phyloP scores from a whole-genome alignment of 768 basidiomycete species.

The Pseudohyphozyma bogoriensis region DNA sequence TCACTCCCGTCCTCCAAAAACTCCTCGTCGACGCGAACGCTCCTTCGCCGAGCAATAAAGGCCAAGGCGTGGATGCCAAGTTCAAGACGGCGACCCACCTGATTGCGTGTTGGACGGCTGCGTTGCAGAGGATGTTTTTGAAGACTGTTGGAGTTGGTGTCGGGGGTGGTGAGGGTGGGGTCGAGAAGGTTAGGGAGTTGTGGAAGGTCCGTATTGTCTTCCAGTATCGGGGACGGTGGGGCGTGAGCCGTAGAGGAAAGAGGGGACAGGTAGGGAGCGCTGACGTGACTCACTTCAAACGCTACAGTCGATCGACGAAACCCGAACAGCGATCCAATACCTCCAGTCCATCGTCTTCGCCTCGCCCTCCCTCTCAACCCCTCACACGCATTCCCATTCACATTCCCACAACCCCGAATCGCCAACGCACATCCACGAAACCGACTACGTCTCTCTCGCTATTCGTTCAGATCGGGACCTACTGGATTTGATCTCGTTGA shows the following conservation, averaged over 20 bases:
- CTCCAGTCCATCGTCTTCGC: neutral
- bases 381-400: neutral
- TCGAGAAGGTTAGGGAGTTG: neutral
- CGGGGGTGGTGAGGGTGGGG: neutral
- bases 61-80: too few species aligned
- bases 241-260: neutral
- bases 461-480: constrained; percentile 8
- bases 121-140: constrained; percentile 3
- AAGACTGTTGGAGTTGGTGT: too few species aligned
- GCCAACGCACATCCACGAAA: neutral
- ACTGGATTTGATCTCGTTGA: neutral
- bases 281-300: neutral
- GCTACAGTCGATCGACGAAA: constrained; percentile 3
- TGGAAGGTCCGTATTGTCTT: neutral
- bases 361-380: neutral
- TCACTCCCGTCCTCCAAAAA: neutral
- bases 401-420: too few species aligned
- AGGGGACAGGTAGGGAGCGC: neutral
- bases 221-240: too few species aligned
- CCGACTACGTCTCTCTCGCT: constrained; percentile 2
- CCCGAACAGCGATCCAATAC: neutral
- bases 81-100: constrained; percentile 9
- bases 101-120: constrained; percentile 2
- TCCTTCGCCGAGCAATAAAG: too few species aligned
- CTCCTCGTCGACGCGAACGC: neutral